These are phyloP conservation scores for Phytophthora meadii DNA, from an alignment of 352 stramenopile genomes.

Conservation along the genomic window DNA sequence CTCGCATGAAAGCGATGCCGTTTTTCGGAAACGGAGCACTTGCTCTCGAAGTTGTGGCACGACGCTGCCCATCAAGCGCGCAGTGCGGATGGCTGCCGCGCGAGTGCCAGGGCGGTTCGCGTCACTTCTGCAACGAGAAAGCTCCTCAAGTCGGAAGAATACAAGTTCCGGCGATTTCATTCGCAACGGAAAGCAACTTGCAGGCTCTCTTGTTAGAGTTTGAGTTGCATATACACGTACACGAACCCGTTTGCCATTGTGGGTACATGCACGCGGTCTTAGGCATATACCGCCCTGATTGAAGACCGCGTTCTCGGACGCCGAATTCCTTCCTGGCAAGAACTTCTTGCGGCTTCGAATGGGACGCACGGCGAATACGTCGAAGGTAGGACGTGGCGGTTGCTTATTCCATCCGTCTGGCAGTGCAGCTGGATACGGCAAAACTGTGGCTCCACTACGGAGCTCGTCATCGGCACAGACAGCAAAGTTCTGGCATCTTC, in stretches of 20 bases:
- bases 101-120: slow-evolving; percentile 20
- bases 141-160: slow-evolving; percentile 8
- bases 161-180: slow-evolving; percentile 6
- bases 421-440: not conserved
- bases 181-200: not conserved
- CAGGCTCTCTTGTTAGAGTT: slow-evolving; percentile 5
- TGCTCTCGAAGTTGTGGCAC: not conserved
- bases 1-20: not conserved
- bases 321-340: slow-evolving; percentile 7
- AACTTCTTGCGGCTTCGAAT: slow-evolving; percentile 6
- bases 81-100: slow-evolving; percentile 22
- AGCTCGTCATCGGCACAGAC: slow-evolving; percentile 4
- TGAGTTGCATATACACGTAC: not conserved
- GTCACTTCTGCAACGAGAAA: slow-evolving; percentile 6
- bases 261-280: not conserved
- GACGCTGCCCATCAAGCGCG: slow-evolving; percentile 21
- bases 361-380: not conserved
- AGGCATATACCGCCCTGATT: not conserved
- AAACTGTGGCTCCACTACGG: not conserved
- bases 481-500: not conserved
- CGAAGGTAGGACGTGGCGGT: not conserved
- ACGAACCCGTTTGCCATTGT: not conserved
- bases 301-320: slow-evolving; percentile 1
- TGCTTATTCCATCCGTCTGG: slow-evolving; percentile 6
- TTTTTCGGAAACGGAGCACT: not conserved